Evolutionary conservation across 2,329 filamentous ascomycete species (phyloP).

Genomic region (Aspergillus glaucus): DNA sequence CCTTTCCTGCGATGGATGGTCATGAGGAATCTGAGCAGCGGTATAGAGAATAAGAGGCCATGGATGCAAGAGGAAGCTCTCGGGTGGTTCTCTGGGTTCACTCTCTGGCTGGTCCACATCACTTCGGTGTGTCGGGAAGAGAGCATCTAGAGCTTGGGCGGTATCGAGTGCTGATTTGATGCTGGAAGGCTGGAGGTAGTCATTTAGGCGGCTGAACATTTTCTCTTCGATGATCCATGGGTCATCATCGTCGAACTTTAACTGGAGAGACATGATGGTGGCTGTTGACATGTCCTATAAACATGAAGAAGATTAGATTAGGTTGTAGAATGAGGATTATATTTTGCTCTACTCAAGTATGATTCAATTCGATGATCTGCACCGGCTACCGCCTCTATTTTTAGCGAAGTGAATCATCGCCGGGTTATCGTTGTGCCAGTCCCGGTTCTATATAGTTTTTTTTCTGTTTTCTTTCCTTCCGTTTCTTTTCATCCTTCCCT

Average conservation of each 20-base stretch:
- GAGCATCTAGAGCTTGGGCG: neutral
- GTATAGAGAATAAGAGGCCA: neutral
- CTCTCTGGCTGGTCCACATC: neutral
- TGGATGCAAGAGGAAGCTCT: conserved; percentile 1
- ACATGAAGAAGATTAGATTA: neutral
- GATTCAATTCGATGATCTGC: neutral
- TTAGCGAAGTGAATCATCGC: too few relatives aligned
- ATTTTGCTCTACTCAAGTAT: neutral
- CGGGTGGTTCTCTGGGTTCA: neutral
- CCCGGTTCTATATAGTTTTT: too few relatives aligned
- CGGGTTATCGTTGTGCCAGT: too few relatives aligned
- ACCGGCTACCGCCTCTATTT: neutral
- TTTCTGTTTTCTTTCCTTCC: too few relatives aligned
- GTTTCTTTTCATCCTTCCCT: too few relatives aligned
- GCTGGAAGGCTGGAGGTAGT: neutral
- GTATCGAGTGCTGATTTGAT: neutral
- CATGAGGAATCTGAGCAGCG: neutral
- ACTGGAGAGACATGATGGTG: neutral
- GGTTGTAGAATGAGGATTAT: neutral
- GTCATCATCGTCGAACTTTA: conserved; percentile 1
- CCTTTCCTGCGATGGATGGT: neutral
- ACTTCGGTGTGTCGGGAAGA: neutral
- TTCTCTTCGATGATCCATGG: conserved; percentile 1
- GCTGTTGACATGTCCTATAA: neutral
- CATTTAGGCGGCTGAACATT: neutral